Evolutionary conservation across 768 basidiomycete species (phyloP), one percentile per base, ranked within the genome.

Genomic region (Boletus reticuloceps): DNA sequence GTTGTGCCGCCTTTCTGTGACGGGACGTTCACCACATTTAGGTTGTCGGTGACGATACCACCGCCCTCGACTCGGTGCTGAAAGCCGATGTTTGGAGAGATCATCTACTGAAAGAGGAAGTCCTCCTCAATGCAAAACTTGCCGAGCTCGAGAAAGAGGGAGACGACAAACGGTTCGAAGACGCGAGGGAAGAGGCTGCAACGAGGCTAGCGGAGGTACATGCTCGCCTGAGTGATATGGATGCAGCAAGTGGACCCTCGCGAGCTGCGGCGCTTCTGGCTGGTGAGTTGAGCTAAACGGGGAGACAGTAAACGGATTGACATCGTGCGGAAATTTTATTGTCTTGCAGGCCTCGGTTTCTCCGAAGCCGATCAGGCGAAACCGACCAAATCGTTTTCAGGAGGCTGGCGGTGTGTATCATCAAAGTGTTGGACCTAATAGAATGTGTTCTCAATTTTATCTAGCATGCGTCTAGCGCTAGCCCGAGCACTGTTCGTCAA

Each of bases 61-160:
- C 77, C 2, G 97, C 97, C 4, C 79, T 99, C 41, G 90, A 94
- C 20, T 94, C 95, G 1, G 97, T 99, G 20, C 79, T 99, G n/a
- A 94, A 95, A 70, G 97, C 97, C n/a, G 97, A 99, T 68, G 97
- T 99, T 32, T 98, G 97, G 94, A 81, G 96, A 68, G 94, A 96
- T 65, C 89, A 92, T 60, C 78, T 98, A 17, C 73, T 97, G 47
- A 88, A 85, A 52, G 94, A 99, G 66, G 95, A 98, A 71, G 74
- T 74, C 0, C 72, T 78, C 20, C 76, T 98, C 43, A 94, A 95
- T 64, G 80, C 80, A 0, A 81, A 82, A 58, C 80, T 98, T 3
- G 72, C 82, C 0, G 82, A 80, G 55, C 78, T 96, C 13, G 94
- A 97, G 55, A 70, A 71, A 22, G 84, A 89, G 63, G 80, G 83